Evolutionary conservation across 306 rosid species (phyloP).

Genomic region (Cucumis melo): DNA sequence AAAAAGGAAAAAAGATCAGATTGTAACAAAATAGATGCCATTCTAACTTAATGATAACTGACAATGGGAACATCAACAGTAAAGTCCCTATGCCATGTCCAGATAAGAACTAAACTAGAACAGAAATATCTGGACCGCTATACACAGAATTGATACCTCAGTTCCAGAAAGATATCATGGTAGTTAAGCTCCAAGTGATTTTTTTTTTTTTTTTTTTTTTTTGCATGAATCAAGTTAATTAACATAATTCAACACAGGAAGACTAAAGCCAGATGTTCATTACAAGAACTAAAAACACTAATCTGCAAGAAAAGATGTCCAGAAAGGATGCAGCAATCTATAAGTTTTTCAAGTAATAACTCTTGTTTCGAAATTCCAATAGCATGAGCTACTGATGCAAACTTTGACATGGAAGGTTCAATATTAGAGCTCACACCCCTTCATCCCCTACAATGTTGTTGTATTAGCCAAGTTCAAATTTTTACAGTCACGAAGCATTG

Average conservation of each 20-base stretch:
- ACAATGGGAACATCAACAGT: background rate
- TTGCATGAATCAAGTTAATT: background rate
- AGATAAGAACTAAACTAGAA: background rate
- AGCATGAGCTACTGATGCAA: background rate
- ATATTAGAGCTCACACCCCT: background rate
- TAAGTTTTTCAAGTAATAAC: background rate
- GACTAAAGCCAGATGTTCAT: background rate
- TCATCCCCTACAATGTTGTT: background rate
- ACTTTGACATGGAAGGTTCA: background rate
- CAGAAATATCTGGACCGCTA: background rate
- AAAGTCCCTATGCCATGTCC: background rate
- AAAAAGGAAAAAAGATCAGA: constrained; percentile 18
- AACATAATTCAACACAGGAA: background rate
- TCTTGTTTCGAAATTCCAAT: background rate
- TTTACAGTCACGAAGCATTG: background rate
- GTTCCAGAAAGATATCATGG: background rate
- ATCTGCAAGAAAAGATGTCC: background rate
- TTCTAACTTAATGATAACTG: background rate
- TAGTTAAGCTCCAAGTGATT: background rate
- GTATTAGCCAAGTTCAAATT: background rate
- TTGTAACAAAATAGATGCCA: background rate
- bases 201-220: background rate
- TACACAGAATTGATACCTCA: background rate
- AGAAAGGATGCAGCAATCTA: background rate
- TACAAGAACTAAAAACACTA: background rate